Percentiles rank a stretch among this genome's conserved stretches.
These are phyloP conservation scores for Drechslerella coelobrocha DNA, from an alignment of 2,329 filamentous ascomycete genomes.

Conservation along the genomic window DNA sequence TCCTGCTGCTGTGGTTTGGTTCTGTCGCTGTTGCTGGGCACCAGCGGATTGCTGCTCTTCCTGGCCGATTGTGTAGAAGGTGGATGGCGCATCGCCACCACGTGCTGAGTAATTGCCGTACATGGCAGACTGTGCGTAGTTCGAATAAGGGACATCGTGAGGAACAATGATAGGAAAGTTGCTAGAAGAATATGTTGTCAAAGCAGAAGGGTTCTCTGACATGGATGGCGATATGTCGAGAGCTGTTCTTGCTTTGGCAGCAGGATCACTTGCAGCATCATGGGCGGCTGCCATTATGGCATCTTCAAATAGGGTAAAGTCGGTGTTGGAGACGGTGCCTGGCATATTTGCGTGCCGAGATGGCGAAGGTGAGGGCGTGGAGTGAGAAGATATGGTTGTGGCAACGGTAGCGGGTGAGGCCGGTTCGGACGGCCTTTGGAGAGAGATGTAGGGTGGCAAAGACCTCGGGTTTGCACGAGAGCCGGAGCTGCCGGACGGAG, in stretches of 20 bases:
- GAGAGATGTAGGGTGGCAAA: constrained; percentile 52
- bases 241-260: constrained; percentile 17
- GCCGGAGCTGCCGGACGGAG: constrained; percentile 8
- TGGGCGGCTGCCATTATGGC: constrained; percentile 39
- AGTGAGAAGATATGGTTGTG: constrained; percentile 53
- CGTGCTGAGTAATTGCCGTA: constrained; percentile 37
- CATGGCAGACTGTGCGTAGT: constrained; percentile 40
- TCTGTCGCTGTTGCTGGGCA: constrained; percentile 45
- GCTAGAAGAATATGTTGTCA: constrained; percentile 35
- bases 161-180: constrained; percentile 42
- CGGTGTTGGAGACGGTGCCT: constrained; percentile 49
- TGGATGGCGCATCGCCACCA: constrained; percentile 14
- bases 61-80: constrained; percentile 35
- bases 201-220: constrained; percentile 28
- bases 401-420: constrained; percentile 53
- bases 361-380: constrained; percentile 54
- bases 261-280: constrained; percentile 10
- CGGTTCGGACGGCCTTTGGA: constrained; percentile 53
- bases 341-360: constrained; percentile 53
- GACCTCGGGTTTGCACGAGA: constrained; percentile 47
- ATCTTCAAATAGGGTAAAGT: constrained; percentile 54
- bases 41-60: constrained; percentile 26
- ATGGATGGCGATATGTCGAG: constrained; percentile 21
- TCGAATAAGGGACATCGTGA: constrained; percentile 42
- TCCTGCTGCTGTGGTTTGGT: constrained; percentile 41